Conservation (phyloP, 805 yeast species). For the Metschnikowia proteae region DNA sequence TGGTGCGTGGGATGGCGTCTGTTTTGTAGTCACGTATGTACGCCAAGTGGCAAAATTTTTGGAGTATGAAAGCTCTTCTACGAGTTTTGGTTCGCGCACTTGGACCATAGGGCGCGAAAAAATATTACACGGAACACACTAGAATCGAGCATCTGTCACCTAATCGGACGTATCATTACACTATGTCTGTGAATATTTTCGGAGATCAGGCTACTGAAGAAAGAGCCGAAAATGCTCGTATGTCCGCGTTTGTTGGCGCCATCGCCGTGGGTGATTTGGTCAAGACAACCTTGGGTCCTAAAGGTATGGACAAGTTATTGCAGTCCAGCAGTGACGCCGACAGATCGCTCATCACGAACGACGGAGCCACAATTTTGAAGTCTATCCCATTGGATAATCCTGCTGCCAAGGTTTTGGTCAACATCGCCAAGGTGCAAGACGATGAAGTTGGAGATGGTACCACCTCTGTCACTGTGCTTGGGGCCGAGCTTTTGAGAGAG, state of each 20-base stretch:
- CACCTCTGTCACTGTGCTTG: slow-evolving; percentile 87
- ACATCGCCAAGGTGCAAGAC: slow-evolving; percentile 93
- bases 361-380: slow-evolving; percentile 95
- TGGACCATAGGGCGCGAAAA: slow-evolving; percentile 1
- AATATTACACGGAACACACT: slow-evolving; percentile 2
- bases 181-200: slow-evolving; percentile 83
- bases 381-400: slow-evolving; percentile 95
- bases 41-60: slow-evolving; percentile 3
- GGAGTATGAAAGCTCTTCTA: background rate
- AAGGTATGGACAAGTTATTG: slow-evolving; percentile 95
- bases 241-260: slow-evolving; percentile 97
- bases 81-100: slow-evolving; percentile 6
- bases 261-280: slow-evolving; percentile 98
- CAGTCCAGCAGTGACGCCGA: slow-evolving; percentile 78
- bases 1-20: background rate
- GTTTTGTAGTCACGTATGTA: background rate
- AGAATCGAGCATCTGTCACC: slow-evolving; percentile 1
- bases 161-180: background rate
- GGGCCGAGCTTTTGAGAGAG: slow-evolving; percentile 88
- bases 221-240: slow-evolving; percentile 96
- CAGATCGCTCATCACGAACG: slow-evolving; percentile 82
- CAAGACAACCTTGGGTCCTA: slow-evolving; percentile 92
- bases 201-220: slow-evolving; percentile 98
- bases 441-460: slow-evolving; percentile 99
- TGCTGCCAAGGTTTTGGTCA: slow-evolving; percentile 93